A percentile compares a stretch with the other conserved stretches of the same genome.
Conservation (phyloP, 805 yeast species). For the Cyberlindnera meyerae region DNA sequence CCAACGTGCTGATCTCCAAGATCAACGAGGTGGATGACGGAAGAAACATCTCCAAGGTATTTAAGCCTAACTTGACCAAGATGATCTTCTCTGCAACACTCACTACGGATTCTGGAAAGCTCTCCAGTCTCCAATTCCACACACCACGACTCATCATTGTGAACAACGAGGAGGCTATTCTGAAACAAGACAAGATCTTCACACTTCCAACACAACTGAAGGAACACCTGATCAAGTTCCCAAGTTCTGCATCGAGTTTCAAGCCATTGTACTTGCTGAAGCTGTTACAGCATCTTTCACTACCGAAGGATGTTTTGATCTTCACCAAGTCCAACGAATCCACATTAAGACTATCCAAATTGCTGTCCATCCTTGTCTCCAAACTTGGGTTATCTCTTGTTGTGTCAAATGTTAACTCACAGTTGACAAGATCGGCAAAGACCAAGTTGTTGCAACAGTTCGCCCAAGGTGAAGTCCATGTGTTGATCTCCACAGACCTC, state of each 20-base stretch:
- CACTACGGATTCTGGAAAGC: constrained; percentile 86
- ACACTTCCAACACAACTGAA: constrained; percentile 51
- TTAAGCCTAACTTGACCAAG: constrained; percentile 42
- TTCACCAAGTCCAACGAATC: constrained; percentile 83
- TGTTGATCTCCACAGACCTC: constrained; percentile 79
- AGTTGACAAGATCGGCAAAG: constrained; percentile 49
- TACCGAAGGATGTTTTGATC: constrained; percentile 43
- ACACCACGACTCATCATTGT: constrained; percentile 74
- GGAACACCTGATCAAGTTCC: constrained; percentile 36
- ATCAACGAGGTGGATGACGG: constrained; percentile 24
- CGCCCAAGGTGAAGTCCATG: constrained; percentile 42
- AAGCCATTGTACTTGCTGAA: constrained; percentile 75
- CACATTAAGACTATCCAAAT: constrained; percentile 69
- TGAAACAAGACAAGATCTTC: constrained; percentile 49
- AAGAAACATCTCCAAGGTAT: constrained; percentile 28
- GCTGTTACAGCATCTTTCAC: constrained; percentile 35
- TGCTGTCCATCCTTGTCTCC: constrained; percentile 42
- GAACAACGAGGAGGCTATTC: constrained; percentile 42
- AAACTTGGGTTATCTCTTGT: constrained; percentile 17
- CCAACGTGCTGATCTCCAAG: constrained; percentile 39
- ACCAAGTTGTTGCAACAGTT: constrained; percentile 57
- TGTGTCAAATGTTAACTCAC: constrained; percentile 53
- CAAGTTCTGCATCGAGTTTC: constrained; percentile 37
- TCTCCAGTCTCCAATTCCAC: constrained; percentile 63
- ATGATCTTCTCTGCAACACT: constrained; percentile 89